These are phyloP conservation scores for Aschersonia sp. DNA, from an alignment of 2,329 filamentous ascomycete species.

Conservation along the genomic window DNA sequence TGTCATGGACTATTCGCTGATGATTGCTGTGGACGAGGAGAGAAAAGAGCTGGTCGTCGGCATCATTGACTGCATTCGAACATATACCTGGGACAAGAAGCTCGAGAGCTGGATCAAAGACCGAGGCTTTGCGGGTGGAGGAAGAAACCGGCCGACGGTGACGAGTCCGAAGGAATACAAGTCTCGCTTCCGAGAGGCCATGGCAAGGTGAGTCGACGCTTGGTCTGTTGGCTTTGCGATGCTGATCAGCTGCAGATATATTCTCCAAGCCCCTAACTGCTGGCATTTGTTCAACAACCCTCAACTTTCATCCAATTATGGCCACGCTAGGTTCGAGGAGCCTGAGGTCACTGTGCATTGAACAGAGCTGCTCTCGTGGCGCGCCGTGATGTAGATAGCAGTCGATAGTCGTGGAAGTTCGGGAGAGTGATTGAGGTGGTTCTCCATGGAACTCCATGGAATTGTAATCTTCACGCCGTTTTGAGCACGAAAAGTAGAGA, in stretches of 20 bases:
- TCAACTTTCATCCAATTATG: constrained; percentile 20
- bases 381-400: no score
- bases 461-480: no score
- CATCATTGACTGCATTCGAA: constrained; percentile 96
- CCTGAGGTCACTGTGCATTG: constrained; percentile 10
- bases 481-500: no score
- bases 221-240: no score
- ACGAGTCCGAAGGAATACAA: constrained; percentile 98
- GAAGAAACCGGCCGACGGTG: constrained; percentile 78
- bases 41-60: constrained; percentile 88
- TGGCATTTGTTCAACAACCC: constrained; percentile 53
- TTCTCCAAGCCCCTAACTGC: constrained; percentile 59
- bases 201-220: constrained; percentile 58
- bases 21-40: constrained; percentile 91
- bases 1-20: constrained; percentile 97
- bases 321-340: constrained; percentile 24
- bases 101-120: constrained; percentile 99
- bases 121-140: constrained; percentile 64
- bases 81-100: constrained; percentile 99
- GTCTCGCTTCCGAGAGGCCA: constrained; percentile 85
- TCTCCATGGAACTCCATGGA: no score
- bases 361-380: background rate
- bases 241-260: constrained; percentile 34
- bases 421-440: no score
- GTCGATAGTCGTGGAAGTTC: no score